A percentile compares a stretch with the other conserved stretches of the same genome.
Evolutionary conservation across 306 rosid genomes (phyloP).

Genomic region (Vigna radiata): DNA sequence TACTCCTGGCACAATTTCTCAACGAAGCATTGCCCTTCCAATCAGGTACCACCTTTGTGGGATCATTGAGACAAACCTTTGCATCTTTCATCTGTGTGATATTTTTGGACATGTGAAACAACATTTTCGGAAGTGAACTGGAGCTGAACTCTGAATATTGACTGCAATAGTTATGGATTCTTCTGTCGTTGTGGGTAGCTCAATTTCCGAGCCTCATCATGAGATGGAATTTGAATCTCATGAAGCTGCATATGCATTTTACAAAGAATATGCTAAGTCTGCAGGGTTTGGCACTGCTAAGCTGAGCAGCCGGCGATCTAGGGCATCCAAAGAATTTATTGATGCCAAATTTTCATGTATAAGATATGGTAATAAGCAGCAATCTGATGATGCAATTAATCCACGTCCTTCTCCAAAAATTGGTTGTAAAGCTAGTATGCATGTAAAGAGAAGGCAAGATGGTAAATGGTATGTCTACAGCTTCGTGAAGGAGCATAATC

Average conservation of each 20-base stretch:
- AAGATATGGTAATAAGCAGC: slow-evolving; percentile 72
- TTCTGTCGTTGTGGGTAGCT: slow-evolving; percentile 40
- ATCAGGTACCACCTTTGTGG: slow-evolving; percentile 28
- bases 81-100: background rate
- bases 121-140: slow-evolving; percentile 30
- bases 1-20: slow-evolving; percentile 18
- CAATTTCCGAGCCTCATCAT: slow-evolving; percentile 55
- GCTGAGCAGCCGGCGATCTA: slow-evolving; percentile 70
- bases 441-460: slow-evolving; percentile 66
- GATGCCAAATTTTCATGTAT: slow-evolving; percentile 74
- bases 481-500: slow-evolving; percentile 69
- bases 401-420: slow-evolving; percentile 74
- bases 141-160: slow-evolving; percentile 46
- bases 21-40: slow-evolving; percentile 14
- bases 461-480: slow-evolving; percentile 69
- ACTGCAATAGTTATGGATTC: slow-evolving; percentile 52
- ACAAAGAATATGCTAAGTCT: slow-evolving; percentile 66
- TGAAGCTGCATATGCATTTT: slow-evolving; percentile 65
- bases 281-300: slow-evolving; percentile 73
- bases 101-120: slow-evolving; percentile 27
- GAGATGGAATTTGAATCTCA: slow-evolving; percentile 67
- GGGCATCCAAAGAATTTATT: slow-evolving; percentile 69
- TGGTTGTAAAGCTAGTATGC: slow-evolving; percentile 74
- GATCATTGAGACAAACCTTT: slow-evolving; percentile 31
- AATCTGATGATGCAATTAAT: slow-evolving; percentile 72